Conservation (phyloP, 2,329 filamentous ascomycete species). For the Diaporthe citriasiana region DNA sequence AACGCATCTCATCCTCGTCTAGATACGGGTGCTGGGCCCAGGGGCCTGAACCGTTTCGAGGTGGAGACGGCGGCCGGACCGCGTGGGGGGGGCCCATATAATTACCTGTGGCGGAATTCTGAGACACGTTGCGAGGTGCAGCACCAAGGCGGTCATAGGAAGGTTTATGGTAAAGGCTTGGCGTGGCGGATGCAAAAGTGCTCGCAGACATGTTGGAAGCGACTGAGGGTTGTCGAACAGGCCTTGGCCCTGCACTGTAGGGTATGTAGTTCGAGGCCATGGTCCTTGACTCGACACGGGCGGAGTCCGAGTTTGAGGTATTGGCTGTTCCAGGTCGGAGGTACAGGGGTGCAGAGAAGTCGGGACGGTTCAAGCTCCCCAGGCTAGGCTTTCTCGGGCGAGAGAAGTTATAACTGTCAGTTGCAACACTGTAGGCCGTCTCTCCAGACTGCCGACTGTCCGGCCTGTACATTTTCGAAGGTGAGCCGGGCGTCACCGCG, state of each 20-base stretch:
- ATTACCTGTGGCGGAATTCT: constrained; percentile 41
- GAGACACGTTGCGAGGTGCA: constrained; percentile 42
- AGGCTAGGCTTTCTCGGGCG: constrained; percentile 69
- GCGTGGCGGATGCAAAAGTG: constrained; percentile 35
- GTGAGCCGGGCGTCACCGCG: constrained; percentile 43
- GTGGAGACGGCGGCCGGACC: constrained; percentile 40
- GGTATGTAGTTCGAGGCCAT: constrained; percentile 28
- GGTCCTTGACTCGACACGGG: constrained; percentile 37
- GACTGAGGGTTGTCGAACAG: constrained; percentile 36
- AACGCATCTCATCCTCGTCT: constrained; percentile 65
- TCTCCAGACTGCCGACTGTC: constrained; percentile 49
- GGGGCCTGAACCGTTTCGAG: constrained; percentile 39
- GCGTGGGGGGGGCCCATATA: constrained; percentile 42
- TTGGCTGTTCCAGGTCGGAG: constrained; percentile 40
- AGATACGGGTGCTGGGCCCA: constrained; percentile 57
- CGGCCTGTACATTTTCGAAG: constrained; percentile 48
- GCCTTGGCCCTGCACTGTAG: constrained; percentile 33
- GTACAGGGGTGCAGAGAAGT: constrained; percentile 32
- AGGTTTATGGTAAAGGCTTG: constrained; percentile 38
- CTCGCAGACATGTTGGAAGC: constrained; percentile 41
- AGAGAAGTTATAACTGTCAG: constrained; percentile 69
- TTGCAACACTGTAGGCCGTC: constrained; percentile 50
- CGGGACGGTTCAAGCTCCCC: constrained; percentile 48
- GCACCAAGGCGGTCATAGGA: constrained; percentile 39
- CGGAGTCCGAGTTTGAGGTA: constrained; percentile 39